Conservation (phyloP, 2,329 filamentous ascomycete species). For the Talaromyces amestolkiae region DNA sequence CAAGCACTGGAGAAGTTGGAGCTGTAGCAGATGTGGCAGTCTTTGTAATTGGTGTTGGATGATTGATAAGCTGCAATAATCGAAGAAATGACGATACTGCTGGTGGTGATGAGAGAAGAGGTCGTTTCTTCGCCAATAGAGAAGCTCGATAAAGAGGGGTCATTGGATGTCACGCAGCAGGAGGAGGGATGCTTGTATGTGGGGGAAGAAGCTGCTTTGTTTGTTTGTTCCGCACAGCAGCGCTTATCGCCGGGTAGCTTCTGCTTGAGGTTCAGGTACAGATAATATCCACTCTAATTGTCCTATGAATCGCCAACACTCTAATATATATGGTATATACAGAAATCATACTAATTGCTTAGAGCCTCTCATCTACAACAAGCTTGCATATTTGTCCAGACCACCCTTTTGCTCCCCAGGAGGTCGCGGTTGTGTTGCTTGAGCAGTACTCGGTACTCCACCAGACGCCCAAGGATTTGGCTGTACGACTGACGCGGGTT, state of each 20-base stretch:
- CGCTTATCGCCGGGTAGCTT: conserved; percentile 5
- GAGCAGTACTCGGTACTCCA: conserved; percentile 26
- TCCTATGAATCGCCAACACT: background rate
- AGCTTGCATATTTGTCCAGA: conserved; percentile 57
- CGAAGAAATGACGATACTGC: conserved; percentile 13
- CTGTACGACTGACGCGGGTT: conserved; percentile 17
- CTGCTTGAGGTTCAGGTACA: background rate
- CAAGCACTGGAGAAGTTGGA: conserved; percentile 13
- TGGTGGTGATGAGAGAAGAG: conserved; percentile 20
- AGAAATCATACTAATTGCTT: background rate
- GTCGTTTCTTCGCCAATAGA: conserved; percentile 23
- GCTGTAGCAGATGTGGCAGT: conserved; percentile 3
- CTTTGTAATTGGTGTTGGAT: conserved; percentile 10
- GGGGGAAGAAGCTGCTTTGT: conserved; percentile 1
- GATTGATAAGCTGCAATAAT: conserved; percentile 19
- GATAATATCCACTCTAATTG: background rate
- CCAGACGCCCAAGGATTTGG: conserved; percentile 24
- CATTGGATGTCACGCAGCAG: conserved; percentile 20
- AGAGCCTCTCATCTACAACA: conserved; percentile 42
- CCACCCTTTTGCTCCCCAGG: conserved; percentile 39
- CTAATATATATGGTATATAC: background rate
- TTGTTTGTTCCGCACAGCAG: background rate
- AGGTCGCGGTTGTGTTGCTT: conserved; percentile 26
- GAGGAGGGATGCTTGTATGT: background rate
- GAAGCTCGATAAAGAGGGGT: conserved; percentile 22